Conservation (phyloP, 805 yeast species). For the Spathaspora boniae region DNA sequence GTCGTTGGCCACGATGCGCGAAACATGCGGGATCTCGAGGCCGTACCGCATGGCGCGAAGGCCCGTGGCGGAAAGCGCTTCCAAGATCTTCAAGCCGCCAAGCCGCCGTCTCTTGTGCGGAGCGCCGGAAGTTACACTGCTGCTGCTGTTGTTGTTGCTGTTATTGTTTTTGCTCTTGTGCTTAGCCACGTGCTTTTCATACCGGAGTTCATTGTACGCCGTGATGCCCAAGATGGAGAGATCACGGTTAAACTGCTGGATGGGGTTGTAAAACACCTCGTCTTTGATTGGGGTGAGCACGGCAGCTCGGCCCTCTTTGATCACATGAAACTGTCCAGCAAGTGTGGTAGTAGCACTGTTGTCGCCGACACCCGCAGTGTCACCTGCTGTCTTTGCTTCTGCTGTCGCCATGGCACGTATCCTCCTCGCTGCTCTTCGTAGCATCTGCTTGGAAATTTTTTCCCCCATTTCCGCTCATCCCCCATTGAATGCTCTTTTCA, state of each 20-base stretch:
- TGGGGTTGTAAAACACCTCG: conserved; percentile 89
- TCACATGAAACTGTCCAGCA: conserved; percentile 20
- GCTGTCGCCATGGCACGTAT: conserved; percentile 1
- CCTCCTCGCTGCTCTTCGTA: too few relatives aligned
- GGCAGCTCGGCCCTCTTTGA: conserved; percentile 78
- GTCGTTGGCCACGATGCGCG: conserved; percentile 84
- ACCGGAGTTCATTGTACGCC: conserved; percentile 74
- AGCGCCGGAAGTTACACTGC: not conserved
- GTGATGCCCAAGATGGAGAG: conserved; percentile 77
- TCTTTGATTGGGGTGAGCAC: conserved; percentile 79
- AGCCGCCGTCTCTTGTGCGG: conserved; percentile 17
- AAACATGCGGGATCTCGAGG: conserved; percentile 78
- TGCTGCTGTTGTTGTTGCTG: too few relatives aligned
- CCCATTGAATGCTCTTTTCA: too few relatives aligned
- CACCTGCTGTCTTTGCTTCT: not conserved
- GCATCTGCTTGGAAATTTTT: too few relatives aligned
- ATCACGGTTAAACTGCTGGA: conserved; percentile 96
- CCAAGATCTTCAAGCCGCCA: conserved; percentile 60
- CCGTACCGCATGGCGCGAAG: conserved; percentile 91
- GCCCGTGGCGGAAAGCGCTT: conserved; percentile 94
- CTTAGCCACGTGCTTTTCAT: conserved; percentile 12
- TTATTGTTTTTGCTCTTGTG: conserved; percentile 9
- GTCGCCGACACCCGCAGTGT: conserved; percentile 1
- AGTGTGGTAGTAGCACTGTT: conserved; percentile 2
- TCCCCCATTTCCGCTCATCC: too few relatives aligned